Conservation (phyloP, 2,329 filamentous ascomycete genomes). For the Mycosphaerella sp. region DNA sequence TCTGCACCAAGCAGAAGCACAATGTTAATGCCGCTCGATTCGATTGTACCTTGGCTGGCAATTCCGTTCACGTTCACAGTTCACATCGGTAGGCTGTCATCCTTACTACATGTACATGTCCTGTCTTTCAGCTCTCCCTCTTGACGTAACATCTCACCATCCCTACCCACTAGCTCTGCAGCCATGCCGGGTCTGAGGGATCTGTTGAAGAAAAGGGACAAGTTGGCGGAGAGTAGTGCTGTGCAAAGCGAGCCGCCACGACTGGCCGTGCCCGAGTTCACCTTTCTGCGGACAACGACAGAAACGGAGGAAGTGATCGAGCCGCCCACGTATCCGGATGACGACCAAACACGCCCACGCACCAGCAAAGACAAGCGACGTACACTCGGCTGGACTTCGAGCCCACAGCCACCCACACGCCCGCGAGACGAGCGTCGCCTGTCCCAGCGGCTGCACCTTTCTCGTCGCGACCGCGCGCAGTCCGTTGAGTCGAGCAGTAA, state of each 20-base stretch:
- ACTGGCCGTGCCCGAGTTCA: constrained; percentile 33
- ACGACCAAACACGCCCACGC: constrained; percentile 22
- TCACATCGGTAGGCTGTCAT: not conserved
- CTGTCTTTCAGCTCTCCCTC: too few relatives aligned
- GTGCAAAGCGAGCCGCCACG: not conserved
- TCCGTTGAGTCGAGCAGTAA: constrained; percentile 59
- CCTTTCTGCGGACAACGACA: constrained; percentile 79
- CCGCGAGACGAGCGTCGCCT: constrained; percentile 45
- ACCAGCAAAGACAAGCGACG: constrained; percentile 23
- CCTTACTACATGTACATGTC: not conserved
- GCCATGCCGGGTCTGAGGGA: constrained; percentile 54
- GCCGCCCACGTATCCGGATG: constrained; percentile 54
- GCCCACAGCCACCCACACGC: constrained; percentile 22
- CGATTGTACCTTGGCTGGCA: not conserved
- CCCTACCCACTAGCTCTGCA: not conserved
- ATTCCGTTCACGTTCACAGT: not conserved
- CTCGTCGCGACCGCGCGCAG: constrained; percentile 41
- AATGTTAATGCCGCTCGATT: not conserved
- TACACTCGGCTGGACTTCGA: constrained; percentile 28
- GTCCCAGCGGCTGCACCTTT: constrained; percentile 67
- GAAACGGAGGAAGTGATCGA: constrained; percentile 70
- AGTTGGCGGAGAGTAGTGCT: constrained; percentile 37
- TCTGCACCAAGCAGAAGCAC: not conserved
- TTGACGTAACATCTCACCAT: not conserved
- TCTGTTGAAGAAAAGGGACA: constrained; percentile 58